phyloP scores from a whole-genome alignment of 2,329 filamentous ascomycete genomes.

The Fusarium chaquense region DNA sequence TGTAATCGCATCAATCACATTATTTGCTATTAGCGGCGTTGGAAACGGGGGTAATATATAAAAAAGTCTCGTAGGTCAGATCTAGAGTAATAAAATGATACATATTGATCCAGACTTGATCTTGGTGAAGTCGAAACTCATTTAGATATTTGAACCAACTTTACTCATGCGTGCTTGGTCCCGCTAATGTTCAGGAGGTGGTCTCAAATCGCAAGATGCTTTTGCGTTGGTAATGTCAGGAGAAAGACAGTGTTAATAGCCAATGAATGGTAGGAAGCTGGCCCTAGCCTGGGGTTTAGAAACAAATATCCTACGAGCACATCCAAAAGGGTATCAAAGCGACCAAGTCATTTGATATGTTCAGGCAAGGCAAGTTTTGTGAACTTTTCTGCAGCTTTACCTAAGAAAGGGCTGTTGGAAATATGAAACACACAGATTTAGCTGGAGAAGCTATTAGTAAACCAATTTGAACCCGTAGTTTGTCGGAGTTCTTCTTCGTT shows the following conservation, averaged over 20 bases:
- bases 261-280: too few species aligned
- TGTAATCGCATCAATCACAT: constrained; percentile 10
- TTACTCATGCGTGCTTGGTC: background rate
- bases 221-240: too few species aligned
- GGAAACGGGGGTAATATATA: constrained; percentile 1
- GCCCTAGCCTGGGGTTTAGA: too few species aligned
- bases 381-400: background rate
- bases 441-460: background rate
- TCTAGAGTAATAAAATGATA: constrained; percentile 8
- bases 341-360: too few species aligned
- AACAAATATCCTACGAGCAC: too few species aligned
- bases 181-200: too few species aligned
- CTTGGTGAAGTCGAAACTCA: background rate
- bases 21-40: constrained; percentile 15
- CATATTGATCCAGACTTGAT: background rate
- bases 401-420: background rate
- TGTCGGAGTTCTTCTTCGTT: background rate
- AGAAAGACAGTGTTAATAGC: too few species aligned
- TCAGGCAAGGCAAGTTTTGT: background rate
- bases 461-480: background rate
- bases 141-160: background rate
- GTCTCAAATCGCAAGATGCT: too few species aligned
- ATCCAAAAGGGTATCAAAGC: too few species aligned
- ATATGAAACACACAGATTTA: background rate
- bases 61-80: constrained; percentile 11